Evolutionary conservation across 371 early-diverging fungal genomes (phyloP).

Genomic region (Amoeboaphelidium occidentale): DNA sequence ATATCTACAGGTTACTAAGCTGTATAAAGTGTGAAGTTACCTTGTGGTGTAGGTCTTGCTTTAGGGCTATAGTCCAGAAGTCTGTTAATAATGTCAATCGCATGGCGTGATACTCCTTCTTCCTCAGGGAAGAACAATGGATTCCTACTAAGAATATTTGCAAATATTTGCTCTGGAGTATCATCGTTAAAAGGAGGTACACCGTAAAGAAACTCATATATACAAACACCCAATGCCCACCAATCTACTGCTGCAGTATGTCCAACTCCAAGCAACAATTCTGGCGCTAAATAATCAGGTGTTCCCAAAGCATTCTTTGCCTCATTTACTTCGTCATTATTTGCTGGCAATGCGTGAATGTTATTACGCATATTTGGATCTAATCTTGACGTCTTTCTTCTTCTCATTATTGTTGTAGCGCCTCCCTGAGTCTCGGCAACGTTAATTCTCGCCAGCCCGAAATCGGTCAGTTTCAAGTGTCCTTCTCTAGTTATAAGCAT

Average conservation of each 20-base stretch:
- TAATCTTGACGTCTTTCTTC: neutral
- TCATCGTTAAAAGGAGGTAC: conserved; percentile 69
- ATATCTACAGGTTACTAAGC: too few relatives aligned
- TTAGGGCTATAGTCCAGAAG: conserved; percentile 46
- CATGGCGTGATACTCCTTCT: conserved; percentile 23
- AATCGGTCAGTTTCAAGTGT: conserved; percentile 66
- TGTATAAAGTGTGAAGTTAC: neutral
- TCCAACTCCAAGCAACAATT: conserved; percentile 48
- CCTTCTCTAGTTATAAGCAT: conserved; percentile 27
- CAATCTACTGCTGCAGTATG: conserved; percentile 61
- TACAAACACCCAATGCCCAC: conserved; percentile 77
- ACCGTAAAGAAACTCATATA: conserved; percentile 67
- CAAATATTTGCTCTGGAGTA: conserved; percentile 50
- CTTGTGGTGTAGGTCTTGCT: conserved; percentile 24
- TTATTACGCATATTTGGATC: conserved; percentile 8
- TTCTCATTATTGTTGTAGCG: neutral
- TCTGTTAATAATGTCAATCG: conserved; percentile 33
- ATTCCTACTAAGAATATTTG: conserved; percentile 35
- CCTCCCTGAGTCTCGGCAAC: conserved; percentile 6
- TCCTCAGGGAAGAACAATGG: conserved; percentile 10
- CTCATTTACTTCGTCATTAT: conserved; percentile 4
- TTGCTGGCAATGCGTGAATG: conserved; percentile 1
- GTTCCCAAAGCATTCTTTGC: conserved; percentile 49
- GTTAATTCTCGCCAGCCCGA: conserved; percentile 57
- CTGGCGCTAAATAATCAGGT: conserved; percentile 92